A percentile compares a stretch with the other conserved stretches of the same genome.
Conservation (phyloP, 768 basidiomycete genomes). For the Xerocomus spinulosus region DNA sequence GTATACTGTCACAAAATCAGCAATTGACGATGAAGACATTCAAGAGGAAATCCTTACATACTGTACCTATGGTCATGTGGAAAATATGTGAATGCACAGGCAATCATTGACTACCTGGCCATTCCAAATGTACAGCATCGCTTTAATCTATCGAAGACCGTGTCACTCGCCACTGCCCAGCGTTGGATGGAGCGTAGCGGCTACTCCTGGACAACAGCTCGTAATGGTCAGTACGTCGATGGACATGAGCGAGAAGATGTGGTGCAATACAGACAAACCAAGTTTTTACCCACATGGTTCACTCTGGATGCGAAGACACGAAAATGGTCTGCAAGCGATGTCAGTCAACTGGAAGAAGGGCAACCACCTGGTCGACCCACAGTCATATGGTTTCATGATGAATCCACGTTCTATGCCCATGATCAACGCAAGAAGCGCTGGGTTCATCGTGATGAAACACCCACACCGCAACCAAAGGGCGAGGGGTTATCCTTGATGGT, state of each 20-base stretch:
- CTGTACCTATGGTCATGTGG: conserved; percentile 10
- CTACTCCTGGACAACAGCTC: conserved; percentile 19
- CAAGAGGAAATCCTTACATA: conserved; percentile 21
- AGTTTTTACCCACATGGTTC: not conserved
- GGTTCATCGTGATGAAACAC: not conserved
- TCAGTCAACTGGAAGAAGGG: not conserved
- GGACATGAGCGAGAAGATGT: not conserved
- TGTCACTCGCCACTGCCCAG: conserved; percentile 10
- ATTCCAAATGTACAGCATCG: not conserved
- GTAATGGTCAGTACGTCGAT: conserved; percentile 14
- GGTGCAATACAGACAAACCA: conserved; percentile 16
- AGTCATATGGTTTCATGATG: not conserved
- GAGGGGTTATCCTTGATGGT: not conserved
- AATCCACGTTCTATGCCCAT: not conserved
- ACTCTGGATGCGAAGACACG: not conserved
- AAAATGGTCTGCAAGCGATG: not conserved
- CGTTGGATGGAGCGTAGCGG: conserved; percentile 18
- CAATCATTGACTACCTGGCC: conserved; percentile 18
- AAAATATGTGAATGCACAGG: conserved; percentile 21
- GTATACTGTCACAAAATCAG: conserved; percentile 13
- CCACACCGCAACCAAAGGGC: not conserved
- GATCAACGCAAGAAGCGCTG: not conserved
- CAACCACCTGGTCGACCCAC: not conserved
- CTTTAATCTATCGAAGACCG: not conserved
- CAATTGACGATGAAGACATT: conserved; percentile 32